Percentiles rank a stretch among this genome's conserved stretches.
phyloP scores from a whole-genome alignment of 805 yeast genomes.

The Starmerella floricola region DNA sequence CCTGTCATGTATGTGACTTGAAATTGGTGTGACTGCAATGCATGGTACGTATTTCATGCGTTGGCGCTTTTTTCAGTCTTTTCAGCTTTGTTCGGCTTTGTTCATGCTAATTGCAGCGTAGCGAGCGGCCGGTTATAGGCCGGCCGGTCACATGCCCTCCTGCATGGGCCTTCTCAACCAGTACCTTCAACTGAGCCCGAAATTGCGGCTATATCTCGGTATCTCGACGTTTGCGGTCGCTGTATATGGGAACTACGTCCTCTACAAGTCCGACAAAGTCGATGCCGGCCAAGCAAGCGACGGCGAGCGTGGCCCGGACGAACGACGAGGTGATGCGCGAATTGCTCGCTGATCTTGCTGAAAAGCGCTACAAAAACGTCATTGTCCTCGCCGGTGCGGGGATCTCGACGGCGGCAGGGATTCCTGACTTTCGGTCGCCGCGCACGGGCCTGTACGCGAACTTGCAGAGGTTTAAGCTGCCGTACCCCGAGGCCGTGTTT shows the following conservation, averaged over 20 bases:
- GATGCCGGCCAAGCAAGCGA: not conserved
- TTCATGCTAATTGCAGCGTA: too few species aligned
- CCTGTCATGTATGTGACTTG: too few species aligned
- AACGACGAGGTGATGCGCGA: not conserved
- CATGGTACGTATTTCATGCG: too few species aligned
- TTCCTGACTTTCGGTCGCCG: constrained; percentile 91
- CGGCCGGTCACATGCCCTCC: not conserved
- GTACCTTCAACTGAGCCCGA: constrained; percentile 18
- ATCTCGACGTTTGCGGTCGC: constrained; percentile 19
- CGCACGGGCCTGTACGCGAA: constrained; percentile 71
- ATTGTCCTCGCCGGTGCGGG: constrained; percentile 69
- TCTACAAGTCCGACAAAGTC: constrained; percentile 16
- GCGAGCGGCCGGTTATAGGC: too few species aligned
- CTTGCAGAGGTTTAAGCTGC: constrained; percentile 53
- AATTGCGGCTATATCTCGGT: constrained; percentile 19
- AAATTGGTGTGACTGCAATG: too few species aligned
- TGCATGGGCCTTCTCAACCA: constrained; percentile 12
- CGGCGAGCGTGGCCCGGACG: not conserved
- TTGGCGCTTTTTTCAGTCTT: too few species aligned
- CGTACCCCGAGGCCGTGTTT: constrained; percentile 92
- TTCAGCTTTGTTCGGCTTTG: too few species aligned
- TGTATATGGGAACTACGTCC: constrained; percentile 19
- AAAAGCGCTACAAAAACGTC: constrained; percentile 22
- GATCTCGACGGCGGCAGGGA: constrained; percentile 83
- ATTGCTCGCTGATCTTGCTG: constrained; percentile 15